These are phyloP conservation scores for Boletus eberwhitei DNA, from an alignment of 768 basidiomycete genomes.

Conservation along the genomic window DNA sequence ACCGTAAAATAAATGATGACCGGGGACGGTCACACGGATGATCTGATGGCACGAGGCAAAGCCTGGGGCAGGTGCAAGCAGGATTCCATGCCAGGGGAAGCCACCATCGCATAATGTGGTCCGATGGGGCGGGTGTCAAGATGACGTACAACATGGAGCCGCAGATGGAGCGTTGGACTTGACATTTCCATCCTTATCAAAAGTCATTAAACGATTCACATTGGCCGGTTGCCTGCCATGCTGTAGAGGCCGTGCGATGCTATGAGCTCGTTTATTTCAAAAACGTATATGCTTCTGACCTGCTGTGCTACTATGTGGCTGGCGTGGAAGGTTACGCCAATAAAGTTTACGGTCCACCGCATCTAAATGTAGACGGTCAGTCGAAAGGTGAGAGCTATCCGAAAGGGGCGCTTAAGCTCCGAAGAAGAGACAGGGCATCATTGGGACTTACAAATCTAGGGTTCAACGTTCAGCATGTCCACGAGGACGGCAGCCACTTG, in stretches of 20 bases:
- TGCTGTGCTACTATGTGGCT: constrained; percentile 20
- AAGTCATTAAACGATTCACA: not conserved
- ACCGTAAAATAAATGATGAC: not conserved
- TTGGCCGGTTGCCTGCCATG: constrained; percentile 11
- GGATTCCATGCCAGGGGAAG: constrained; percentile 1
- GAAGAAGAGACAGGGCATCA: constrained; percentile 16
- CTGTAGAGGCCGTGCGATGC: constrained; percentile 19
- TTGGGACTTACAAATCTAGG: constrained; percentile 20
- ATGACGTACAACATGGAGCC: not conserved
- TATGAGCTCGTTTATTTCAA: constrained; percentile 16
- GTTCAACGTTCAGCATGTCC: constrained; percentile 10
- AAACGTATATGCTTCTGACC: not conserved
- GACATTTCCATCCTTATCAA: not conserved
- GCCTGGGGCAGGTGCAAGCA: constrained; percentile 1
- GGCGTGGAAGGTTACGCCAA: constrained; percentile 6
- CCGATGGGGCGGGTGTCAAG: not conserved
- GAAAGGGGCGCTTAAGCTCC: constrained; percentile 35
- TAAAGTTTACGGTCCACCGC: constrained; percentile 6
- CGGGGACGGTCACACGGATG: not conserved
- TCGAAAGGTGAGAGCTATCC: constrained; percentile 3
- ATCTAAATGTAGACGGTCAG: constrained; percentile 3
- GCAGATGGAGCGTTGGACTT: not conserved
- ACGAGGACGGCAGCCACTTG: constrained; percentile 14
- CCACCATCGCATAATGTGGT: not conserved
- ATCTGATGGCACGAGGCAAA: constrained; percentile 1